Conservation (phyloP, 164 flowering plant species). For the Chimonanthus praecox region DNA sequence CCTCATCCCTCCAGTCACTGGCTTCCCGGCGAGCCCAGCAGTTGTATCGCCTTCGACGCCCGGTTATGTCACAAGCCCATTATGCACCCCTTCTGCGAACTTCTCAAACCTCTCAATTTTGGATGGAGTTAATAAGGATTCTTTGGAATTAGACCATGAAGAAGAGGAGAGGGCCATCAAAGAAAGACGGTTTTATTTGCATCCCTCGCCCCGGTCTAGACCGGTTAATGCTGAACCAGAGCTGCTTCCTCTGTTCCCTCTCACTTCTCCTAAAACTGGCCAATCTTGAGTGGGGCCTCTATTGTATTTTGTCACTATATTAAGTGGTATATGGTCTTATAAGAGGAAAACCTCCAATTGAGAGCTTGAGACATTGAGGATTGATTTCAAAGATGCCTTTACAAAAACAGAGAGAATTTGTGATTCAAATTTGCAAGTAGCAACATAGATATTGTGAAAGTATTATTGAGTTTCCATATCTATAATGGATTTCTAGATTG, state of each 20-base stretch:
- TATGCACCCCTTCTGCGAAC: conserved; percentile 20
- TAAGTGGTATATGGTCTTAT: no score
- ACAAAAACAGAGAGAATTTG: no score
- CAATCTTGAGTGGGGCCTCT: no score
- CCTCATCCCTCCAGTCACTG: background rate
- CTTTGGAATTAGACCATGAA: conserved; percentile 22
- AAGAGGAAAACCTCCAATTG: no score
- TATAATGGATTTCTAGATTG: no score
- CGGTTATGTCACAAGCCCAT: conserved; percentile 14
- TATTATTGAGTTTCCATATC: no score
- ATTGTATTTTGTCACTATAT: no score
- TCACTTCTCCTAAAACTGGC: conserved; percentile 21
- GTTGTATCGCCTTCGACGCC: background rate
- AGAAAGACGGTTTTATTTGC: conserved; percentile 63
- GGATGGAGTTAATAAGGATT: conserved; percentile 22
- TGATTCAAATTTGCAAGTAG: no score
- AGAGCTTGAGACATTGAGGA: no score
- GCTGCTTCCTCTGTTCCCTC: conserved; percentile 49
- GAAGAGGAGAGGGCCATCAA: conserved; percentile 64
- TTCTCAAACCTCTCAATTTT: conserved; percentile 39
- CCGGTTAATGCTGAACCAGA: conserved; percentile 40
- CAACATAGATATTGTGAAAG: no score
- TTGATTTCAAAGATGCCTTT: no score
- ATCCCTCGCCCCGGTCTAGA: conserved; percentile 52
- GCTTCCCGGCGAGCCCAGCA: conserved; percentile 2